These are phyloP conservation scores for Megacollybia marginata DNA, from an alignment of 768 basidiomycete genomes.

Conservation along the genomic window DNA sequence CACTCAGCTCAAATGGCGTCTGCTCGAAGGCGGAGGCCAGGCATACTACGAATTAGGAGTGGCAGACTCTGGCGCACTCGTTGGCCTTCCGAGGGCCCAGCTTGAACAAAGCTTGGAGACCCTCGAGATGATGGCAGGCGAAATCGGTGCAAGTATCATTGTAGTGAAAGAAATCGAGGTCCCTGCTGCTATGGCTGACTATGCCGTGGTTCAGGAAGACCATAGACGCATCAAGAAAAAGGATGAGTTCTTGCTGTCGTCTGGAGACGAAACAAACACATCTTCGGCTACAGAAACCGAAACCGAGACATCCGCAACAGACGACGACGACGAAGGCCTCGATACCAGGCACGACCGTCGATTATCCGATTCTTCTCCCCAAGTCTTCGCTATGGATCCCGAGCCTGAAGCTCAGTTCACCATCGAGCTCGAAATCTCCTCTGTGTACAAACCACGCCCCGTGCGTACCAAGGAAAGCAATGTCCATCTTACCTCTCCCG, in stretches of 20 bases:
- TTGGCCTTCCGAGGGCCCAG: conserved; percentile 68
- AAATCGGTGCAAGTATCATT: conserved; percentile 88
- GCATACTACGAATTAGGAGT: conserved; percentile 83
- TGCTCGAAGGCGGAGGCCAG: conserved; percentile 77
- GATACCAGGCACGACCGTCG: conserved; percentile 12
- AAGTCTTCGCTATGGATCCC: conserved; percentile 5
- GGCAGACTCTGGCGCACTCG: conserved; percentile 79
- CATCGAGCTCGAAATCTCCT: conserved; percentile 58
- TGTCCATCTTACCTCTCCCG: conserved; percentile 13
- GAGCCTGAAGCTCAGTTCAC: conserved; percentile 18
- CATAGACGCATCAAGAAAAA: conserved; percentile 27
- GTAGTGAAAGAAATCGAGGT: conserved; percentile 87
- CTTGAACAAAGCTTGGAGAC: conserved; percentile 81
- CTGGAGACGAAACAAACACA: conserved; percentile 24
- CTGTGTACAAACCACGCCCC: conserved; percentile 71
- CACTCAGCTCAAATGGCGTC: conserved; percentile 94
- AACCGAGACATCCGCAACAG: conserved; percentile 29
- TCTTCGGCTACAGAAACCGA: conserved; percentile 30
- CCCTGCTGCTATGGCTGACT: conserved; percentile 40
- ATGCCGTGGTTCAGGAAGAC: conserved; percentile 24
- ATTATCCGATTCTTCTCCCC: not conserved
- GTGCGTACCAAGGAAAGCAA: conserved; percentile 34
- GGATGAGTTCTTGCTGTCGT: conserved; percentile 16
- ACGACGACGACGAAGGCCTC: conserved; percentile 27
- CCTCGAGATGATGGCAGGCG: conserved; percentile 89